Conservation (phyloP, 257 asterid species). For the Solanum neorickii region DNA sequence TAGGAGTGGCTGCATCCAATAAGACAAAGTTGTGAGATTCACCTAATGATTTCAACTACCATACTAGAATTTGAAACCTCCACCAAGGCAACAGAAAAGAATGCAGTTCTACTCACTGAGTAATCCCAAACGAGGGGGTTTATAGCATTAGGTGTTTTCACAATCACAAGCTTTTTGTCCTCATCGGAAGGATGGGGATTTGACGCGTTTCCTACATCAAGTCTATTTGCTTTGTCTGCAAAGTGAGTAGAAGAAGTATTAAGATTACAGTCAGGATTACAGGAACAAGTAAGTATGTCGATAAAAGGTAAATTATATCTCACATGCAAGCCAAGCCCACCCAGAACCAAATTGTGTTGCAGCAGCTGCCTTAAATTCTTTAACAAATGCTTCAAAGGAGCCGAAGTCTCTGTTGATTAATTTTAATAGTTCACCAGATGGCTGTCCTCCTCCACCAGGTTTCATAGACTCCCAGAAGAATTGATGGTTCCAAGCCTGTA, state of each 20-base stretch:
- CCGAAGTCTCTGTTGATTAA: slow-evolving; percentile 85
- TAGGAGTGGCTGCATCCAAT: slow-evolving; percentile 75
- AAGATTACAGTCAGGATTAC: not conserved
- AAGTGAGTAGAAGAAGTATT: not conserved
- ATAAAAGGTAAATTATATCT: slow-evolving; percentile 17
- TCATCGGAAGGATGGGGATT: slow-evolving; percentile 74
- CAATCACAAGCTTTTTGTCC: slow-evolving; percentile 77
- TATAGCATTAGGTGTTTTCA: slow-evolving; percentile 91
- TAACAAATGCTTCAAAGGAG: slow-evolving; percentile 64
- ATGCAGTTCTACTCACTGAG: slow-evolving; percentile 37
- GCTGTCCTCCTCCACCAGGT: slow-evolving; percentile 92
- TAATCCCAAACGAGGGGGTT: slow-evolving; percentile 96
- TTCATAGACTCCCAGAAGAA: slow-evolving; percentile 97
- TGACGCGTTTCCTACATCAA: slow-evolving; percentile 64
- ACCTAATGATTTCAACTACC: not conserved
- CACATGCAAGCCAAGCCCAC: slow-evolving; percentile 99
- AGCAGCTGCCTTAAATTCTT: slow-evolving; percentile 78
- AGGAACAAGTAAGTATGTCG: not conserved
- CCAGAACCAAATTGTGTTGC: slow-evolving; percentile 93
- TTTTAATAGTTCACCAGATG: slow-evolving; percentile 58
- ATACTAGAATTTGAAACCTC: not conserved
- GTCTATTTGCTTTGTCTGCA: slow-evolving; percentile 77
- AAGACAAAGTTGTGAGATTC: not conserved
- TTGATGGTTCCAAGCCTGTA: slow-evolving; percentile 83
- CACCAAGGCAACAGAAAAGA: not conserved